Evolutionary conservation across 2,329 filamentous ascomycete genomes (phyloP).

Genomic region (Aspergillus niger): DNA sequence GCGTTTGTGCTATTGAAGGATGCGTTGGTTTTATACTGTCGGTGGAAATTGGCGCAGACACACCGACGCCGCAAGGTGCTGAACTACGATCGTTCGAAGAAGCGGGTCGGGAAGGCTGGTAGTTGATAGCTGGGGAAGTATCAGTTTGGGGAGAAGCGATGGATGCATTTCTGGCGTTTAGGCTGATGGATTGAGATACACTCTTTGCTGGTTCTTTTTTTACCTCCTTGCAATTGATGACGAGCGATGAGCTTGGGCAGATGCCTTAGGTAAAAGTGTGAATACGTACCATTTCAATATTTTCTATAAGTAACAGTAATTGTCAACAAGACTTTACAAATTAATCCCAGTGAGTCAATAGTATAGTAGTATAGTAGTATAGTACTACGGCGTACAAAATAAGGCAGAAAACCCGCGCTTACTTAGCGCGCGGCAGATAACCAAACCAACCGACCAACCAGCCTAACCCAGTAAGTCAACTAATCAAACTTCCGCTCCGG

Average conservation of each 20-base stretch:
- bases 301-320: too few relatives aligned
- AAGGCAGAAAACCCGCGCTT: background rate
- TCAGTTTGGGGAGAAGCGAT: constrained; percentile 3
- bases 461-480: too few relatives aligned
- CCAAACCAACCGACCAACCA: background rate
- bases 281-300: background rate
- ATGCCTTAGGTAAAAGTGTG: background rate
- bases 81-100: constrained; percentile 49
- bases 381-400: background rate
- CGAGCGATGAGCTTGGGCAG: background rate
- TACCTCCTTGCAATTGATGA: background rate
- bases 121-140: too few relatives aligned
- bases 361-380: background rate
- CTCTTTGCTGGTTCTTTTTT: constrained; percentile 10
- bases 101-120: constrained; percentile 29
- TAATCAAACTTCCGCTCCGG: constrained; percentile 15
- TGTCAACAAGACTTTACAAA: background rate
- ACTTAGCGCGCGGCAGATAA: constrained; percentile 20
- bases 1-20: constrained; percentile 83
- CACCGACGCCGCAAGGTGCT: constrained; percentile 50
- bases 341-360: background rate
- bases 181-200: constrained; percentile 11
- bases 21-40: constrained; percentile 61
- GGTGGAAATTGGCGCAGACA: constrained; percentile 51
- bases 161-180: constrained; percentile 29